A percentile compares a stretch with the other conserved stretches of the same genome.
phyloP scores from a whole-genome alignment of 352 stramenopile species.

The Phytophthora megakarya region DNA sequence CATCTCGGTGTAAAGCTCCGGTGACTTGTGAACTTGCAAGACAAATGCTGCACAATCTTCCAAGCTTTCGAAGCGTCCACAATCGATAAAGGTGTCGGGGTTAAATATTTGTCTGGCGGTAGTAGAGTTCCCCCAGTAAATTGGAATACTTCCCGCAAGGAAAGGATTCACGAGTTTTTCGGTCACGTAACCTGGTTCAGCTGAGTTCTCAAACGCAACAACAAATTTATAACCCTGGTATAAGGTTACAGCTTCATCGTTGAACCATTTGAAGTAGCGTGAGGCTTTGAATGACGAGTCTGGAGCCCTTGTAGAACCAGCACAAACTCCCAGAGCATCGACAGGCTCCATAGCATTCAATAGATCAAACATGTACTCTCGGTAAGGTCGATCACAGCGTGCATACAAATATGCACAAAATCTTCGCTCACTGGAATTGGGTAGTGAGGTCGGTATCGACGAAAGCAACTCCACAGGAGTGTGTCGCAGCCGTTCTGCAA shows the following conservation, averaged over 20 bases:
- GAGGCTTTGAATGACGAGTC: slow-evolving; percentile 2
- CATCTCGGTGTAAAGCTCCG: slow-evolving; percentile 43
- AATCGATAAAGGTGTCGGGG: slow-evolving; percentile 57
- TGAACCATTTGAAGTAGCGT: slow-evolving; percentile 32
- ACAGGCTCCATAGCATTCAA: slow-evolving; percentile 51
- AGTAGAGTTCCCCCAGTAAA: slow-evolving; percentile 59
- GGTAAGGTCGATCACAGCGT: slow-evolving; percentile 50
- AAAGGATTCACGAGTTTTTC: slow-evolving; percentile 73
- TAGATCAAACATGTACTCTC: slow-evolving; percentile 60
- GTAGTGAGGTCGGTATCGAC: not conserved
- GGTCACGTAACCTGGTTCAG: slow-evolving; percentile 54
- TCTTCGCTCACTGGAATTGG: not conserved
- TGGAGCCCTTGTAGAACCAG: slow-evolving; percentile 18
- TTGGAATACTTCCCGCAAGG: slow-evolving; percentile 56
- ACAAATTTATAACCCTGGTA: slow-evolving; percentile 65
- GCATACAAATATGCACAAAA: slow-evolving; percentile 66
- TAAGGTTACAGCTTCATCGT: slow-evolving; percentile 41
- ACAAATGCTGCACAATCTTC: slow-evolving; percentile 44
- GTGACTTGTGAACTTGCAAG: slow-evolving; percentile 42
- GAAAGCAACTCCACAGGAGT: slow-evolving; percentile 36
- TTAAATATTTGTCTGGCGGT: slow-evolving; percentile 53
- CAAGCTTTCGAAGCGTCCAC: slow-evolving; percentile 42
- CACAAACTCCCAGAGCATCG: slow-evolving; percentile 51
- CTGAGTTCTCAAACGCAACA: slow-evolving; percentile 71
- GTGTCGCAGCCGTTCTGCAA: slow-evolving; percentile 40